Conservation (phyloP, 495 filamentous ascomycete species). For the Penicillium subrubescens region DNA sequence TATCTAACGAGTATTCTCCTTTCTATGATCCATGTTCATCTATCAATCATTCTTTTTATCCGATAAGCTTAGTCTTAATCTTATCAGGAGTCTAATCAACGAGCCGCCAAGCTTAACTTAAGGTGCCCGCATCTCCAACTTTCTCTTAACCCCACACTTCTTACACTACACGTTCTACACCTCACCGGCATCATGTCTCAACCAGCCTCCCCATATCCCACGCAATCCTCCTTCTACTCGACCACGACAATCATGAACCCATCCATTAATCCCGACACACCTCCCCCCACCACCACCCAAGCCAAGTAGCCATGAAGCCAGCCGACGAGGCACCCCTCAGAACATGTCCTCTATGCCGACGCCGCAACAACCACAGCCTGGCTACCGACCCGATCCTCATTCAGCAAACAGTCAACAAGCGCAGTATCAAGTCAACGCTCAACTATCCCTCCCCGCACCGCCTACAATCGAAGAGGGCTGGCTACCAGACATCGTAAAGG, state of each 20-base stretch:
- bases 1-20: background rate
- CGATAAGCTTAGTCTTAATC: background rate
- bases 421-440: slow-evolving; percentile 16
- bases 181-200: slow-evolving; percentile 30
- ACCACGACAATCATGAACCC: slow-evolving; percentile 32
- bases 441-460: slow-evolving; percentile 32
- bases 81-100: background rate
- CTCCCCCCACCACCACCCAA: slow-evolving; percentile 75
- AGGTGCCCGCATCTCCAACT: slow-evolving; percentile 19
- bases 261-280: slow-evolving; percentile 51
- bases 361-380: slow-evolving; percentile 33
- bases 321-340: slow-evolving; percentile 64
- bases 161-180: background rate
- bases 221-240: slow-evolving; percentile 27
- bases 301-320: slow-evolving; percentile 67
- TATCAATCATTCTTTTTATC: background rate
- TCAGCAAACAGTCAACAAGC: slow-evolving; percentile 20
- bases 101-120: slow-evolving; percentile 20
- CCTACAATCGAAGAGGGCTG: slow-evolving; percentile 55
- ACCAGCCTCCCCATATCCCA: slow-evolving; percentile 26
- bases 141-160: slow-evolving; percentile 15
- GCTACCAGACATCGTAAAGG: slow-evolving; percentile 69
- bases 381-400: slow-evolving; percentile 28
- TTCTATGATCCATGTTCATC: background rate
- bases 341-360: slow-evolving; percentile 34